Conservation (phyloP, 2,329 filamentous ascomycete species). For the Colletotrichum scovillei region DNA sequence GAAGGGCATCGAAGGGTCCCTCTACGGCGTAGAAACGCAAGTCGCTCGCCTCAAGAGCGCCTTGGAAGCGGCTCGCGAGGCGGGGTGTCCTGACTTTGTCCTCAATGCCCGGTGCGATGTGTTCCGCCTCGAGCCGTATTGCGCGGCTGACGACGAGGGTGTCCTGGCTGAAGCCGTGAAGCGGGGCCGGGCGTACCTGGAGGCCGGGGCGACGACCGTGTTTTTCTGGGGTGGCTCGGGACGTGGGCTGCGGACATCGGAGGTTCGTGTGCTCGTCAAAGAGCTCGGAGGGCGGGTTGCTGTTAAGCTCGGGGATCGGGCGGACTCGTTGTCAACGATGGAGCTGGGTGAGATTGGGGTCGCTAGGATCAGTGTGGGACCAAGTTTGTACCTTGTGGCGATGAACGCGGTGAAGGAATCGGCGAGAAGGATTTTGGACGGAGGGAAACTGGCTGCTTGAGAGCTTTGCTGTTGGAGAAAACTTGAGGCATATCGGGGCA, state of each 20-base stretch:
- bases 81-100: slow-evolving; percentile 65
- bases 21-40: slow-evolving; percentile 57
- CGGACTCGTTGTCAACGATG: slow-evolving; percentile 53
- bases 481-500: neutral
- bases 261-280: slow-evolving; percentile 58
- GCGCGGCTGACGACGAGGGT: slow-evolving; percentile 44
- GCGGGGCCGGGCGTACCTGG: slow-evolving; percentile 67
- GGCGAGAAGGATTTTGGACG: slow-evolving; percentile 45
- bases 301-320: slow-evolving; percentile 53
- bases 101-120: slow-evolving; percentile 70
- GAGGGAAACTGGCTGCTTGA: slow-evolving; percentile 32
- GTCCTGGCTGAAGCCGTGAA: slow-evolving; percentile 60
- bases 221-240: slow-evolving; percentile 69
- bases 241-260: slow-evolving; percentile 55
- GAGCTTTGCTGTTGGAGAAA: neutral
- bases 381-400: slow-evolving; percentile 55
- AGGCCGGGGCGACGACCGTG: slow-evolving; percentile 67
- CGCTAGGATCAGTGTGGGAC: slow-evolving; percentile 66
- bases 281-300: slow-evolving; percentile 62
- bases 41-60: slow-evolving; percentile 56
- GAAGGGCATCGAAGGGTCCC: slow-evolving; percentile 44
- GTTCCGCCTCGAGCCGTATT: slow-evolving; percentile 49
- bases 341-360: slow-evolving; percentile 62
- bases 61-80: slow-evolving; percentile 54
- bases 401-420: slow-evolving; percentile 50